These are phyloP conservation scores for Ogataea pini DNA, from an alignment of 805 yeast species.

Conservation along the genomic window DNA sequence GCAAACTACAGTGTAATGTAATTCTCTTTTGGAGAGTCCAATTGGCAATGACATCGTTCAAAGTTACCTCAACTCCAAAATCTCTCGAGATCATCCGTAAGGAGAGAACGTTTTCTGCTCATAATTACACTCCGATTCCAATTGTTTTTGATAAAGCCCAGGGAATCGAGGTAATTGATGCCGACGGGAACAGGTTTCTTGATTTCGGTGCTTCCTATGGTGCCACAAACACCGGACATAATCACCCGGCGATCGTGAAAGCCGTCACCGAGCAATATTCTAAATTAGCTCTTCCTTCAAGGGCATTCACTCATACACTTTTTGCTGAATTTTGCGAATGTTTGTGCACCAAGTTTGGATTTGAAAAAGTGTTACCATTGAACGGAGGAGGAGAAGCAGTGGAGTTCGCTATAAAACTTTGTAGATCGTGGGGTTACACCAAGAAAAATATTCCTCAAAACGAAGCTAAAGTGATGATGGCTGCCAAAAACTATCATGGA, in stretches of 20 bases:
- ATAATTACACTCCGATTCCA: conserved; percentile 33
- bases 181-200: conserved; percentile 28
- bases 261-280: conserved; percentile 36
- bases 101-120: conserved; percentile 30
- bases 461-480: conserved; percentile 35
- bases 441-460: conserved; percentile 30
- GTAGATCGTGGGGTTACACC: conserved; percentile 35
- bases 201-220: conserved; percentile 33
- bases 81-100: conserved; percentile 16
- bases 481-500: conserved; percentile 40
- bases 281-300: conserved; percentile 33
- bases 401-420: conserved; percentile 42
- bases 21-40: too few species aligned
- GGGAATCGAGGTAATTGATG: conserved; percentile 28
- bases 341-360: conserved; percentile 31
- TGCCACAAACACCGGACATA: conserved; percentile 33
- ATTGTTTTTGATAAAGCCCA: conserved; percentile 26
- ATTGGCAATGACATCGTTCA: conserved; percentile 14
- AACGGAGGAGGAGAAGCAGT: conserved; percentile 39
- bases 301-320: conserved; percentile 29
- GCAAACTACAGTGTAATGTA: too few species aligned
- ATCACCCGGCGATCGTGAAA: conserved; percentile 29
- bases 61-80: conserved; percentile 21
- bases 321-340: conserved; percentile 29
- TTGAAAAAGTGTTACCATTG: conserved; percentile 33